A percentile compares a stretch with the other conserved stretches of the same genome.
Conservation (phyloP, 805 yeast species). For the Candida verbasci region DNA sequence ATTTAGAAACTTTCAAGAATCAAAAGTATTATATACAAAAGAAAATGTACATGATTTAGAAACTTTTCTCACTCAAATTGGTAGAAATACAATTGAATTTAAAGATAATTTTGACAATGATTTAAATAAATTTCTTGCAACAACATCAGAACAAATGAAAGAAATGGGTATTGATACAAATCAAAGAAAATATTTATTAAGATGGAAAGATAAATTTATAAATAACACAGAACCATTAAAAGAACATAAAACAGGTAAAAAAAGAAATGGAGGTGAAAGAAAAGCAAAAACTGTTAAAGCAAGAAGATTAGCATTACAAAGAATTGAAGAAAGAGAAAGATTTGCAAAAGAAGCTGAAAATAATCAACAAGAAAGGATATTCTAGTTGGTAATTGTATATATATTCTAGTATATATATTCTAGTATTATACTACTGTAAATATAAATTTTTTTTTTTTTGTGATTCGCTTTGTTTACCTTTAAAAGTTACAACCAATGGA, state of each 20-base stretch:
- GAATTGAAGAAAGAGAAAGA: constrained; percentile 49
- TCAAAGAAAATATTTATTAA: constrained; percentile 67
- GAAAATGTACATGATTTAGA: constrained; percentile 56
- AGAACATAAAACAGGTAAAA: constrained; percentile 64
- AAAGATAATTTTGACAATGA: constrained; percentile 58
- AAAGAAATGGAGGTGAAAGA: constrained; percentile 83
- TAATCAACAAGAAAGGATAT: constrained; percentile 37
- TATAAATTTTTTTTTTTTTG: background rate
- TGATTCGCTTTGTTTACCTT: too few species aligned
- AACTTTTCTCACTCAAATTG: constrained; percentile 72
- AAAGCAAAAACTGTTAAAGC: constrained; percentile 50
- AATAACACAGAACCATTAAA: constrained; percentile 49
- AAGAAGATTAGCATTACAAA: constrained; percentile 57
- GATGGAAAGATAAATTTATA: constrained; percentile 66
- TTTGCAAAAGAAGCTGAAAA: constrained; percentile 36
- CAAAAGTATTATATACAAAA: constrained; percentile 28
- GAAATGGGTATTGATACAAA: constrained; percentile 71
- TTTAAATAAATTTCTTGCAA: constrained; percentile 56
- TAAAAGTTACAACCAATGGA: constrained; percentile 3
- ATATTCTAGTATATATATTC: too few species aligned
- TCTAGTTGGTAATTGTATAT: constrained; percentile 21
- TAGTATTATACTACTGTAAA: too few species aligned
- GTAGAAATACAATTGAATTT: constrained; percentile 68
- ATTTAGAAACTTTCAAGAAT: background rate
- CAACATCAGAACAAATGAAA: constrained; percentile 56